Base-by-base conservation (phyloP, 176 grass and related monocot genomes). In the Musa acuminata region DNA sequence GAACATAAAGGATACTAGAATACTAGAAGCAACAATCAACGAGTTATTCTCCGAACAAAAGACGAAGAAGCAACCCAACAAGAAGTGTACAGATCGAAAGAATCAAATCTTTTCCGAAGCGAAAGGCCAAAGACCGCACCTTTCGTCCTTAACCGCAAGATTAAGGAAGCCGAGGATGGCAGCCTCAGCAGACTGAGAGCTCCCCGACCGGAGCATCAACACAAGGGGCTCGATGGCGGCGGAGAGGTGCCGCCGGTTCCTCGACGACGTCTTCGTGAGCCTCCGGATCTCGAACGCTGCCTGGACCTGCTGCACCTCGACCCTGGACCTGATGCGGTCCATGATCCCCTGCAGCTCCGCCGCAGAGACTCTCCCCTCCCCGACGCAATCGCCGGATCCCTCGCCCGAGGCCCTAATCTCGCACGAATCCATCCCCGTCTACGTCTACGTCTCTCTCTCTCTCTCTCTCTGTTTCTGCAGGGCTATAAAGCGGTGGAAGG, bases 81-180 rank as follows among this genome's bases (percentile, higher is more conserved):
- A n/a, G n/a, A n/a, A n/a, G n/a, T n/a, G n/a, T n/a, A n/a, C n/a
- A n/a, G n/a, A n/a, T n/a, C n/a, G n/a, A n/a, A n/a, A n/a, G n/a
- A n/a, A n/a, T n/a, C n/a, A n/a, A n/a, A n/a, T n/a, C n/a, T n/a
- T n/a, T n/a, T n/a, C n/a, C n/a, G n/a, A n/a, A n/a, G n/a, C n/a
- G n/a, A n/a, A n/a, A n/a, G n/a, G n/a, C n/a, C n/a, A n/a, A n/a
- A n/a, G n/a, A n/a, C n/a, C n/a, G n/a, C n/a, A 85, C 78, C 83
- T 81, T 75, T 85, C 83, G 75, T 85, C 83, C 53, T 85, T 80
- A 8, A 80, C 83, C 1, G 76, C 83, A 52, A 85, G 78, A 73
- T 81, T 85, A 17, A 85, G 75, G 55, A 81, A 66, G 13, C 78
- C 83, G 67, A 85, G 78, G 70, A 85, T 81, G 3, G 78, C 83